Base-by-base conservation (phyloP, 1,139 yeast genomes). In the Geotrichum candidum region DNA sequence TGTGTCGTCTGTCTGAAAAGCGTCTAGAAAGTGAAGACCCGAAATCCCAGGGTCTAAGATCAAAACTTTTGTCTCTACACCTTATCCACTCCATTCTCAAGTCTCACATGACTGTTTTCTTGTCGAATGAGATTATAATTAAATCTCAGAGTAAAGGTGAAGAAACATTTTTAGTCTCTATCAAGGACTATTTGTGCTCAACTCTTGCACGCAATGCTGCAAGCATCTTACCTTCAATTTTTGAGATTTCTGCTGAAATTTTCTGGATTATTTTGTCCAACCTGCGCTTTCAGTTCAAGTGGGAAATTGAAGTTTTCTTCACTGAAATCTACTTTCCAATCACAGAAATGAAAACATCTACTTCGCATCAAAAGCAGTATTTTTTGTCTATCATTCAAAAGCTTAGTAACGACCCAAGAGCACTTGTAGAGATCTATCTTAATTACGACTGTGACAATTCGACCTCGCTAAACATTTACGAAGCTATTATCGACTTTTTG, bases 311-410 rank as follows among this genome's bases (percentile, higher is more conserved):
- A 1, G 96, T 95, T 0, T 90, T 95, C 71, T 84, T 94, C 77
- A 89, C 87, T 61, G 98, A 94, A 71, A 90, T 94, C 58, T 95
- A 94, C 73, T 88, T 94, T 76, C 97, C 98, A 3, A 90, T 95
- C 54, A 84, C 95, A 57, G 98, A 94, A 71, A 84, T 94, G 87
- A 88, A 87, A 70, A 85, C 96, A 1, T 89, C 97, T 1, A 90
- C 97, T 0, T 78, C 91, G 11, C 97, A 94, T 72, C 99, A 94
- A 75, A 92, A 94, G 73, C 82, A 96, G 70, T 92, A 90, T 69
- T 83, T 94, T 66, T 78, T 95, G 65, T 84, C 88, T 13, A 82
- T 94, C 27, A 81, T 95, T 45, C 88, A 89, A 68, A 81, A 96
- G 66, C 76, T 94, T 54, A 88, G 96, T 71, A 86, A 85, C 66